Evolutionary conservation across 768 basidiomycete species (phyloP), one percentile per base, ranked within the genome.

Genomic region (Phylloporus sp.): DNA sequence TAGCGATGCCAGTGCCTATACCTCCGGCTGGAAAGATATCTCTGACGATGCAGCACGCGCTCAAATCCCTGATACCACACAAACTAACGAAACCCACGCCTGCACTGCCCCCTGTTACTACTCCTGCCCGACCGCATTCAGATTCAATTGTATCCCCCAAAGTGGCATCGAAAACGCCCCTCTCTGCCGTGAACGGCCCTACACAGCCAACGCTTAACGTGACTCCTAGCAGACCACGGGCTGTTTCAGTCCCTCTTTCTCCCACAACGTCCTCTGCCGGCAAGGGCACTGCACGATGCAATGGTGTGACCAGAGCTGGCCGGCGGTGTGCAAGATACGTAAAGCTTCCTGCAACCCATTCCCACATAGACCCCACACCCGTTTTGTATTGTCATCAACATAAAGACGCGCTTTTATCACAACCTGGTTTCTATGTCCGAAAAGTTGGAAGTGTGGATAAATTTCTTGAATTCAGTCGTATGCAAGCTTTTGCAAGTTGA

Each of bases 361-460:
- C 53, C 13, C 38, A 22, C 52, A 43, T 69, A 22, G 60, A 69
- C 22, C 69, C 67, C 3, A 59, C 38, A 5, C 67, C 67, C 9
- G 67, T 49, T 18, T 58, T 76, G 16, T 89, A 82, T 65, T 90
- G 87, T 57, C 73, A 74, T 63, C 82, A 87, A 61, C 90, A 91
- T 58, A 69, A 69, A 20, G 79, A 81, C 53, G 77, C 76, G 42
- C 61, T 84, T 32, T 39, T 39, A 31, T 61, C 61, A 1, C 77
- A 77, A 9, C 72, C 70, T 7, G 85, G 86, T 12, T 86, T 81
- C 57, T 83, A 82, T 60, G 70, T 78, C n/a, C 70, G 72, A 41
- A 77, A 73, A 48, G 72, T 67, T 26, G 73, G 72, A 13, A 53
- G 20, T 53, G 35, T 40, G 13, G 69, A 58, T 41, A 72, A 70